Evolutionary conservation across 306 rosid genomes (phyloP).

Genomic region (Corylus heterophylla): DNA sequence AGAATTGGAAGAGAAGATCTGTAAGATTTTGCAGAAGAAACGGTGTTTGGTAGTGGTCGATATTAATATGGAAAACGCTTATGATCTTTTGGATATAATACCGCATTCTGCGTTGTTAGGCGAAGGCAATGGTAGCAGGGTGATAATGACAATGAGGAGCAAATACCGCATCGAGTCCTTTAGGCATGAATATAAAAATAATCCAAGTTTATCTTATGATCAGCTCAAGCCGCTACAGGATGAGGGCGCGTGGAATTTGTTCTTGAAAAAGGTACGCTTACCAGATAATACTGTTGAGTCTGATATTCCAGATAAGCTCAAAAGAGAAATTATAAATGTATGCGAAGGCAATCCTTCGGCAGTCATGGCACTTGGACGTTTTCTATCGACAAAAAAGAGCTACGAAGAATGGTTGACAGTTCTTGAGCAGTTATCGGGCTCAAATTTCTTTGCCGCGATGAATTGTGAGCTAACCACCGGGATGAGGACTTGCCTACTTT

Average conservation of each 20-base stretch:
- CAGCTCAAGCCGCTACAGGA: not conserved
- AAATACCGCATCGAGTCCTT: too few relatives aligned
- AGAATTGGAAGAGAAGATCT: not conserved
- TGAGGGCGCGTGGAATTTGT: not conserved
- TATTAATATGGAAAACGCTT: too few relatives aligned
- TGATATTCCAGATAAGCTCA: too few relatives aligned
- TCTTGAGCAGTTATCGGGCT: not conserved
- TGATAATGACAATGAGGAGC: not conserved
- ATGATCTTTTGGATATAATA: too few relatives aligned
- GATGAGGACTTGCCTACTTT: conserved; percentile 17
- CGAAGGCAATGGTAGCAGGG: not conserved
- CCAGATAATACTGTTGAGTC: not conserved
- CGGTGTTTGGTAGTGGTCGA: not conserved
- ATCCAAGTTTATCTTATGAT: too few relatives aligned
- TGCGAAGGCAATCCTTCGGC: not conserved
- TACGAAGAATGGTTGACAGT: not conserved
- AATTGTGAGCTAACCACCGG: conserved; percentile 11
- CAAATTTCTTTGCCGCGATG: conserved; percentile 12
- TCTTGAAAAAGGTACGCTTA: not conserved
- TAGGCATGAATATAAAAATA: too few relatives aligned
- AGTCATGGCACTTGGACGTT: not conserved
- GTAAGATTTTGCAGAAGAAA: not conserved
- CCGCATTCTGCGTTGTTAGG: too few relatives aligned
- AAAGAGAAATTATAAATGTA: not conserved
- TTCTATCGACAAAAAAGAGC: not conserved